A percentile compares a stretch with the other conserved stretches of the same genome.
These are phyloP conservation scores for Erythrophleum fordii DNA, from an alignment of 306 rosid species.

Conservation along the genomic window DNA sequence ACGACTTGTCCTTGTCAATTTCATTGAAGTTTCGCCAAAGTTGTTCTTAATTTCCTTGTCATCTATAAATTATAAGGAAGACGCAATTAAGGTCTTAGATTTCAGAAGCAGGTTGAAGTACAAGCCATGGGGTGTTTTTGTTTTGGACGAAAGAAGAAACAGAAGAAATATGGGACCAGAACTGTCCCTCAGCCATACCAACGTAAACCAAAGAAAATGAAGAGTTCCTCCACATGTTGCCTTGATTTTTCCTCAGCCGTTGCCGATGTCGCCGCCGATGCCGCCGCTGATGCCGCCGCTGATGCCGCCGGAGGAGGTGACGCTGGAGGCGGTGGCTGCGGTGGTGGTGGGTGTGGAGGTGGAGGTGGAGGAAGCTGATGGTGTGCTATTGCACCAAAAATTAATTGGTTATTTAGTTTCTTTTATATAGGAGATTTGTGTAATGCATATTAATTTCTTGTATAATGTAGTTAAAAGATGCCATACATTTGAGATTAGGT, in stretches of 20 bases:
- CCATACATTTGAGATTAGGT: no score
- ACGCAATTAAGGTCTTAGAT: background rate
- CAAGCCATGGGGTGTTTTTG: constrained; percentile 5
- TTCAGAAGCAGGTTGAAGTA: background rate
- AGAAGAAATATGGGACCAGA: background rate
- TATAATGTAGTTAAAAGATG: no score
- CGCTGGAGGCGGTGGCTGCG: no score
- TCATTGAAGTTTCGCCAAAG: background rate
- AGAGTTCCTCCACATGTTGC: no score
- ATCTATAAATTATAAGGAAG: background rate
- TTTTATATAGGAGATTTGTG: background rate
- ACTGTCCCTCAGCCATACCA: background rate
- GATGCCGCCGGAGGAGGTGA: no score
- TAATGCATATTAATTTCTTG: background rate
- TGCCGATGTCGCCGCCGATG: background rate
- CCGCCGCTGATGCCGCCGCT: no score
- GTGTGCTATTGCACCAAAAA: background rate
- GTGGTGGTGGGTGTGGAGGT: no score
- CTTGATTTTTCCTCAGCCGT: background rate
- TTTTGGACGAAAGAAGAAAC: constrained; percentile 8
- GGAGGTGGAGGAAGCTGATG: background rate
- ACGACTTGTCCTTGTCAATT: background rate
- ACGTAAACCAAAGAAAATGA: background rate
- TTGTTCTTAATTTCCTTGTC: background rate
- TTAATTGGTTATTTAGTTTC: background rate